Conservation (phyloP, 495 filamentous ascomycete genomes). For the Penicillium parvum region DNA sequence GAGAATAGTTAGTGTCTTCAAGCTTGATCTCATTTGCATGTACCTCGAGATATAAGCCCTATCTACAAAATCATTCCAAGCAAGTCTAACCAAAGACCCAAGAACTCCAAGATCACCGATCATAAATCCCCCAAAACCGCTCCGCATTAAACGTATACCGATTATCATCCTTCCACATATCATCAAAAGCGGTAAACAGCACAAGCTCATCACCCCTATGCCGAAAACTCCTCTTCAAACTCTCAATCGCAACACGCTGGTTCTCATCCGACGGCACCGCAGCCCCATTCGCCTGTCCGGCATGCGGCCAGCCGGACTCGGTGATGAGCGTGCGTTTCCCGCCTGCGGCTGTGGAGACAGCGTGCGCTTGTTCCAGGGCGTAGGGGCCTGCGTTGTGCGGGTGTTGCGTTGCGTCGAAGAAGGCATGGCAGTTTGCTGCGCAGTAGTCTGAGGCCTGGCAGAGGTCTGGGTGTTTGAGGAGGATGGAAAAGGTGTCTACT, state of each 20-base stretch:
- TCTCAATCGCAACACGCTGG: constrained; percentile 59
- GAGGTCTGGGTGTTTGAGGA: constrained; percentile 60
- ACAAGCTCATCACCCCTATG: constrained; percentile 48
- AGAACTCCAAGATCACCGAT: constrained; percentile 7
- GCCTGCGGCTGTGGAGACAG: constrained; percentile 46
- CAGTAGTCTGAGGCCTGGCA: constrained; percentile 73
- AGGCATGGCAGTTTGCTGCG: constrained; percentile 78
- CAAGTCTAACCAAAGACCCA: not conserved
- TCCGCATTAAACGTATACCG: constrained; percentile 61
- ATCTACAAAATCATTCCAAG: constrained; percentile 4
- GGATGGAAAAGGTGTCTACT: constrained; percentile 70
- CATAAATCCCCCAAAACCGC: constrained; percentile 64
- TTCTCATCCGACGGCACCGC: constrained; percentile 61
- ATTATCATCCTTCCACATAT: constrained; percentile 71
- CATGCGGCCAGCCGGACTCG: constrained; percentile 80
- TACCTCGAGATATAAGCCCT: constrained; percentile 1
- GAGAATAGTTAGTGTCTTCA: not conserved
- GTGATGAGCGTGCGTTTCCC: constrained; percentile 59
- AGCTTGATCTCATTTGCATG: constrained; percentile 1
- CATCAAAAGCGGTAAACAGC: constrained; percentile 73
- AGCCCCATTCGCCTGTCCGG: constrained; percentile 55
- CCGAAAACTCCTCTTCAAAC: constrained; percentile 53
- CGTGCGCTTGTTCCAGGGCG: constrained; percentile 46
- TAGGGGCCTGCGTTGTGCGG: constrained; percentile 61
- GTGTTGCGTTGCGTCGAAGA: constrained; percentile 63